Percentiles rank a stretch among this genome's conserved stretches.
phyloP scores from a whole-genome alignment of 2,329 filamentous ascomycete genomes.

The Ophiostoma piceae region DNA sequence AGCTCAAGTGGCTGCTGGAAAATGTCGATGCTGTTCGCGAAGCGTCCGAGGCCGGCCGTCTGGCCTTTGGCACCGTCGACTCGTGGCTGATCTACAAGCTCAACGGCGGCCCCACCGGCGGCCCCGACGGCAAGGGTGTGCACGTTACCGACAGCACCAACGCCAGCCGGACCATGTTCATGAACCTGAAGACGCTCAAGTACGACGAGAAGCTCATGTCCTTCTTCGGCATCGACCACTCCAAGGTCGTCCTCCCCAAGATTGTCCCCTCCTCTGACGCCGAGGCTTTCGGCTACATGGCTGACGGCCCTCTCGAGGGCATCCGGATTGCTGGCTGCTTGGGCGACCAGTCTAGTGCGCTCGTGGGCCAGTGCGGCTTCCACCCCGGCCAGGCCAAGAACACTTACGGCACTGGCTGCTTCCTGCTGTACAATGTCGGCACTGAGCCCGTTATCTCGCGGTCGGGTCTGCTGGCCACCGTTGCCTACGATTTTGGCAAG shows the following conservation, averaged over 20 bases:
- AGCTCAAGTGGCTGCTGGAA: conserved; percentile 75
- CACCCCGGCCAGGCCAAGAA: conserved; percentile 79
- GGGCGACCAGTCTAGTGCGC: conserved; percentile 78
- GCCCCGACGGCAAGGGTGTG: conserved; percentile 43
- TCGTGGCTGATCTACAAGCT: conserved; percentile 82
- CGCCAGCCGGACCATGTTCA: conserved; percentile 88
- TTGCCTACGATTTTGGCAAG: conserved; percentile 73
- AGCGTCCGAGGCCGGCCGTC: conserved; percentile 68
- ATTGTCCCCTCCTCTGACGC: conserved; percentile 77
- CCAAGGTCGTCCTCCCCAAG: conserved; percentile 70
- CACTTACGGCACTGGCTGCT: conserved; percentile 86
- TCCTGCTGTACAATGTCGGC: conserved; percentile 84
- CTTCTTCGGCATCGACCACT: conserved; percentile 68
- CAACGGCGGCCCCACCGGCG: conserved; percentile 63
- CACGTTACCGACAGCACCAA: conserved; percentile 85
- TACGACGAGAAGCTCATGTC: conserved; percentile 72
- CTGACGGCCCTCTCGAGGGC: conserved; percentile 61
- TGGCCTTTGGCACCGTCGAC: conserved; percentile 84
- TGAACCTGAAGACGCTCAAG: conserved; percentile 74
- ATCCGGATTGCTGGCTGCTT: conserved; percentile 75
- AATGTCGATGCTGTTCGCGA: conserved; percentile 64
- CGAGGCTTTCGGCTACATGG: conserved; percentile 64
- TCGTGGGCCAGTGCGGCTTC: conserved; percentile 84
- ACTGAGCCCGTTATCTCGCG: conserved; percentile 78
- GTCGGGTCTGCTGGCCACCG: conserved; percentile 76